A percentile compares a stretch with the other conserved stretches of the same genome.
Conservation (phyloP, 2,329 filamentous ascomycete genomes). For the Rasamsonia emersonii region DNA sequence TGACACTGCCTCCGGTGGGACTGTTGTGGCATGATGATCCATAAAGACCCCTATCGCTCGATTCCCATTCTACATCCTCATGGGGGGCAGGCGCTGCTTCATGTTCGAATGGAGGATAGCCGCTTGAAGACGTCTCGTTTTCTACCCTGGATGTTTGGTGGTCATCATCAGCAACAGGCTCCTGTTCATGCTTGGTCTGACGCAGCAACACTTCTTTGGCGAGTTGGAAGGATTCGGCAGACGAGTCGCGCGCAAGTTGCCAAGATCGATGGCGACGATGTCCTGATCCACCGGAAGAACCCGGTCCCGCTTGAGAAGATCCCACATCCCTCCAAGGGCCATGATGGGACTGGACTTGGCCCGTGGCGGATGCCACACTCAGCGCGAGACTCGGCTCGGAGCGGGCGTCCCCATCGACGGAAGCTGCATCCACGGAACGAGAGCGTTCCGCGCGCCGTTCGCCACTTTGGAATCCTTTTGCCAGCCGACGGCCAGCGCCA, state of each 20-base stretch:
- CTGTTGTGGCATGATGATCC: conserved; percentile 6
- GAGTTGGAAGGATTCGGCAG: conserved; percentile 26
- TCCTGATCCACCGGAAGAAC: conserved; percentile 6
- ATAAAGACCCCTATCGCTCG: conserved; percentile 3
- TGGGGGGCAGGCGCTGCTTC: background rate
- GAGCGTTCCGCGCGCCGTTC: conserved; percentile 29
- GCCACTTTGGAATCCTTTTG: conserved; percentile 25
- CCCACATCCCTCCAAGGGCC: conserved; percentile 21
- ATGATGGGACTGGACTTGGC: conserved; percentile 33
- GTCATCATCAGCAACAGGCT: conserved; percentile 11
- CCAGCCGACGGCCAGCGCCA: conserved; percentile 29
- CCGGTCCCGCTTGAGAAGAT: background rate
- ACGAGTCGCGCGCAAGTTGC: conserved; percentile 22
- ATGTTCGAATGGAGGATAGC: conserved; percentile 8
- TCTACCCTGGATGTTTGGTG: conserved; percentile 13
- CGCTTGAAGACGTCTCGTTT: conserved; percentile 16
- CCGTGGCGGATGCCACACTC: conserved; percentile 36
- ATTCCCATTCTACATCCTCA: conserved; percentile 1
- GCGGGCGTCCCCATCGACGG: conserved; percentile 27
- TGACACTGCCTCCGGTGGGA: conserved; percentile 15
- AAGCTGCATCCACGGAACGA: conserved; percentile 25
- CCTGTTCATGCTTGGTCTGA: conserved; percentile 21
- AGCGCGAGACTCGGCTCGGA: conserved; percentile 37
- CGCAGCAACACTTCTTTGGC: conserved; percentile 27
- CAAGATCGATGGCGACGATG: conserved; percentile 31